phyloP scores from a whole-genome alignment of 371 early-diverging fungal species.

The Saksenaea vasiformis region DNA sequence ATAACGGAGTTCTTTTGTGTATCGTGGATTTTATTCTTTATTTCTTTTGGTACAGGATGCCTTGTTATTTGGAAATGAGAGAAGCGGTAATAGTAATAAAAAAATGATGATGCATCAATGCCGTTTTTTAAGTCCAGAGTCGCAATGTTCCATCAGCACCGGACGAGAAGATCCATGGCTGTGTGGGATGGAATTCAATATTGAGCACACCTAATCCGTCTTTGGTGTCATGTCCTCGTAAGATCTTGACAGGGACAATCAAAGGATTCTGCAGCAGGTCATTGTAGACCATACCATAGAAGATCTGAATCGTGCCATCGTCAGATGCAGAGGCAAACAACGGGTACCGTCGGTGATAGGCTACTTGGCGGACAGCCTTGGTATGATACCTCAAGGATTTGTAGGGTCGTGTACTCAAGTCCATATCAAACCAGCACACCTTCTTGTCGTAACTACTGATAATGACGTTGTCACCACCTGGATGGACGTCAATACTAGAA shows the following conservation, averaged over 20 bases:
- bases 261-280: conserved; percentile 94
- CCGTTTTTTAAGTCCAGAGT: conserved; percentile 66
- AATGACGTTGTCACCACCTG: conserved; percentile 90
- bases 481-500: conserved; percentile 92
- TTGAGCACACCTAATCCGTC: conserved; percentile 82
- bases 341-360: conserved; percentile 88
- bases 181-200: conserved; percentile 92
- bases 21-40: neutral
- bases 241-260: conserved; percentile 96
- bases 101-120: neutral
- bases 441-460: conserved; percentile 94
- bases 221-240: conserved; percentile 77
- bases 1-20: neutral
- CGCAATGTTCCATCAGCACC: conserved; percentile 80
- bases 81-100: neutral
- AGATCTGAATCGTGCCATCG: conserved; percentile 92
- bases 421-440: conserved; percentile 96
- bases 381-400: conserved; percentile 88
- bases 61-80: conserved; percentile 1
- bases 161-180: conserved; percentile 93
- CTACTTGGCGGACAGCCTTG: conserved; percentile 87
- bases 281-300: conserved; percentile 96
- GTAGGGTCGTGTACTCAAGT: conserved; percentile 89
- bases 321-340: conserved; percentile 93
- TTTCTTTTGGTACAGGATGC: neutral